Evolutionary conservation across 352 stramenopile species (phyloP).

Genomic region (Thraustochytrium sp.): DNA sequence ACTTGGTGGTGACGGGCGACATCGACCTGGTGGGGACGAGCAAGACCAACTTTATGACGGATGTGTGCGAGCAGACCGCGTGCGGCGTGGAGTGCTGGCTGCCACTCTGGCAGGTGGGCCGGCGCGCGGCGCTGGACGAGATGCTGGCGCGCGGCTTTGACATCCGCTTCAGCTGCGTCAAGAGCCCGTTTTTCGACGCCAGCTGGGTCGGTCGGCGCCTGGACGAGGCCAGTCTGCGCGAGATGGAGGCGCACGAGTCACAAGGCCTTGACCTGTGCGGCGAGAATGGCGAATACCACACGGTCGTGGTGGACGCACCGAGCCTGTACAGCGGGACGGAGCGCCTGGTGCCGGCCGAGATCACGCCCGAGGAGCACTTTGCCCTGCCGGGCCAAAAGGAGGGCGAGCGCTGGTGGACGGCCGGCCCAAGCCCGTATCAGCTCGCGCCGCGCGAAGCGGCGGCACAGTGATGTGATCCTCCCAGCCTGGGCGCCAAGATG

Average conservation of each 20-base stretch:
- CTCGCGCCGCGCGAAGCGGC: background rate
- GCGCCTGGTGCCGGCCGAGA: too few species aligned
- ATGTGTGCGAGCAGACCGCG: slow-evolving; percentile 31
- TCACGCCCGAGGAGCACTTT: background rate
- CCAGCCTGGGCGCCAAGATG: too few species aligned
- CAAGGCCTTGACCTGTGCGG: slow-evolving; percentile 45
- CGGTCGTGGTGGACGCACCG: slow-evolving; percentile 35
- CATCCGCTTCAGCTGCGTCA: slow-evolving; percentile 48
- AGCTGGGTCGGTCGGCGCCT: background rate
- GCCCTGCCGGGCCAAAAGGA: background rate
- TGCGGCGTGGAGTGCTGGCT: slow-evolving; percentile 19
- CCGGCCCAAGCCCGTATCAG: background rate
- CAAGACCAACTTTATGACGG: slow-evolving; percentile 46
- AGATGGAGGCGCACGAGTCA: background rate
- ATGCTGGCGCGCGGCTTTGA: slow-evolving; percentile 33
- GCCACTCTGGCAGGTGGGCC: slow-evolving; percentile 43
- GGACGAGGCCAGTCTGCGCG: background rate
- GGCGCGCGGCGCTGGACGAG: slow-evolving; percentile 18
- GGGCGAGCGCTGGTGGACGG: slow-evolving; percentile 2
- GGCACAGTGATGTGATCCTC: too few species aligned
- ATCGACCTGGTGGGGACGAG: slow-evolving; percentile 45
- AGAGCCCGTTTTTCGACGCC: slow-evolving; percentile 18
- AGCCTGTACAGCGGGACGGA: background rate
- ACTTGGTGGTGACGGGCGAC: slow-evolving; percentile 46
- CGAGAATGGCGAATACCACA: slow-evolving; percentile 51